Evolutionary conservation across 2,329 filamentous ascomycete genomes (phyloP), one percentile per base, ranked within the genome.

Genomic region (Hirsutella thompsonii): DNA sequence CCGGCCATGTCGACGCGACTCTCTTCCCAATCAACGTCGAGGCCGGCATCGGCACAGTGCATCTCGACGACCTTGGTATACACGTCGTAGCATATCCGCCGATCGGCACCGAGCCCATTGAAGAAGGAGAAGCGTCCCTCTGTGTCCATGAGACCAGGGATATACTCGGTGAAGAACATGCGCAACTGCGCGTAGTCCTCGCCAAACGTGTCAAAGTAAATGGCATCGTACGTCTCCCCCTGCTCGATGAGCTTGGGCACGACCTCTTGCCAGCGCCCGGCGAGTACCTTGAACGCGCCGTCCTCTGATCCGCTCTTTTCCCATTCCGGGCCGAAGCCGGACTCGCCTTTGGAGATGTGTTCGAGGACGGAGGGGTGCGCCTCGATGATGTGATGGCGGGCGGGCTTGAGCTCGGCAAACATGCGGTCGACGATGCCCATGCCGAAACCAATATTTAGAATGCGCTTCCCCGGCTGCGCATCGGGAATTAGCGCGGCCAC

Each of bases 201-300:
- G 6, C 88, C 92, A 59, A 96, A 96, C 0, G 92, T 98, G 57
- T 98, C 92, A 55, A 95, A 96, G 67, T 96, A 98, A 50, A 98
- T 86, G 21, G 82, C 85, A 55, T 94, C 85, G 54, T 90, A 89
- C 11, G 78, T 65, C 52, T 82, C 72, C 9, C 82, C 83, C 33
- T 76, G 64, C 44, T 76, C 74, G 1, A 90, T 63, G 8, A 94
- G 66, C 39, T 67, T 65, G 0, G 81, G 82, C 14, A 89, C 67
- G 0, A 92, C 64, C 44, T 92, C 83, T 60, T 94, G 88, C 88
- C 88, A 94, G 49, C 70, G 71, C 3, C 87, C 60, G 18, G 49
- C 54, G 55, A 86, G 77, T 20, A 94, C 74, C 51, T 81, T 76
- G 61, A 76, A 81, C 51, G 83, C 84, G 9, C 81, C 83, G 20